Percentiles rank a stretch among this genome's conserved stretches.
Evolutionary conservation across 2,329 filamentous ascomycete species (phyloP).

Genomic region (Myriosclerotinia duriaeana): DNA sequence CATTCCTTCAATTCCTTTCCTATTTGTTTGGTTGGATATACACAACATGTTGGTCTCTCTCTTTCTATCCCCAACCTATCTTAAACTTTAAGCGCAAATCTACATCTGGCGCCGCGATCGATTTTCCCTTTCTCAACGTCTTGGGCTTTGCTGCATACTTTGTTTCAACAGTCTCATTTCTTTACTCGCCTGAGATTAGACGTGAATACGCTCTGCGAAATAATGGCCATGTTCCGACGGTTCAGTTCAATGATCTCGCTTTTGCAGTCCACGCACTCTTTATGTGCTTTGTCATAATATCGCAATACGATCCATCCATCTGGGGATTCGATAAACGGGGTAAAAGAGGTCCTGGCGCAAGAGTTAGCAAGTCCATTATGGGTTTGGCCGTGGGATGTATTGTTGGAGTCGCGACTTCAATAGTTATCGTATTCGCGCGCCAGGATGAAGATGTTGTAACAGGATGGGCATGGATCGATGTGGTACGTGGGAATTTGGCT

Average conservation of each 20-base stretch:
- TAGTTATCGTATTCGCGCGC: slow-evolving; percentile 47
- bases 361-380: slow-evolving; percentile 59
- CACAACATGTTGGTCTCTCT: slow-evolving; percentile 75
- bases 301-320: slow-evolving; percentile 68
- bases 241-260: slow-evolving; percentile 83
- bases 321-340: slow-evolving; percentile 73
- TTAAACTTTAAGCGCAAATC: slow-evolving; percentile 75
- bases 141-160: slow-evolving; percentile 73
- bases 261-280: slow-evolving; percentile 82
- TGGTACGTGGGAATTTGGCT: slow-evolving; percentile 39
- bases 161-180: slow-evolving; percentile 70
- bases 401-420: slow-evolving; percentile 51
- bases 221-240: slow-evolving; percentile 73
- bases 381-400: slow-evolving; percentile 70
- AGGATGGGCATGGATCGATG: slow-evolving; percentile 63
- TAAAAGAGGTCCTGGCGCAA: slow-evolving; percentile 51
- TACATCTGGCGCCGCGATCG: slow-evolving; percentile 80
- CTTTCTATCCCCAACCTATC: slow-evolving; percentile 89
- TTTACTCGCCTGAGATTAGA: slow-evolving; percentile 76
- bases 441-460: slow-evolving; percentile 44
- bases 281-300: slow-evolving; percentile 69
- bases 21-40: slow-evolving; percentile 74
- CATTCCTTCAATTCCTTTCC: slow-evolving; percentile 52
- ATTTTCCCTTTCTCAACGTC: slow-evolving; percentile 77
- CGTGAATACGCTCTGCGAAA: slow-evolving; percentile 82